Evolutionary conservation across 1,284 basidiomycete species (phyloP).

Genomic region (Anthracocystis panici-leucophaei): DNA sequence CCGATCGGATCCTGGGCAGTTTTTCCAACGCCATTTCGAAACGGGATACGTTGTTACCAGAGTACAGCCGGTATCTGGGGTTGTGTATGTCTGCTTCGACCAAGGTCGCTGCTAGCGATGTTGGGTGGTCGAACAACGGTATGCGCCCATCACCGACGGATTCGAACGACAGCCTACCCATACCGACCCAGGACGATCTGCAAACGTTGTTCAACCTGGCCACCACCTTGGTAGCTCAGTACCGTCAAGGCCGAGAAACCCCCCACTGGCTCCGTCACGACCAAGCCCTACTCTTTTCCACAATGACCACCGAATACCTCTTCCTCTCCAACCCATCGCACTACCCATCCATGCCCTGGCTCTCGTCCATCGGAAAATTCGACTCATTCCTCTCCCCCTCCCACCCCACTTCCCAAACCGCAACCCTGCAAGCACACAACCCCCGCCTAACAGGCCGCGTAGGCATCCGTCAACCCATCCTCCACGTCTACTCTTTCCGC

Average conservation of each 20-base stretch:
- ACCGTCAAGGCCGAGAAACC: slow-evolving; percentile 14
- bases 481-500: slow-evolving; percentile 33
- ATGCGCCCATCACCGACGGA: slow-evolving; percentile 5
- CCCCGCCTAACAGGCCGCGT: slow-evolving; percentile 26
- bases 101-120: slow-evolving; percentile 19
- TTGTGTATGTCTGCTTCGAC: slow-evolving; percentile 40
- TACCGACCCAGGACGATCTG: neutral
- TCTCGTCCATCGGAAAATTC: slow-evolving; percentile 26
- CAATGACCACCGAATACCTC: slow-evolving; percentile 43
- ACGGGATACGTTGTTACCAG: slow-evolving; percentile 21
- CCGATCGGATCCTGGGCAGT: slow-evolving; percentile 25
- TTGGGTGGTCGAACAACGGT: slow-evolving; percentile 4
- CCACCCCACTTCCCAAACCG: slow-evolving; percentile 6
- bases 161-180: slow-evolving; percentile 11
- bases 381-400: slow-evolving; percentile 17
- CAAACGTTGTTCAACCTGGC: slow-evolving; percentile 11
- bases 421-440: slow-evolving; percentile 11
- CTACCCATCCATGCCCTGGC: slow-evolving; percentile 50
- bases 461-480: slow-evolving; percentile 41
- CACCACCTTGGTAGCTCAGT: slow-evolving; percentile 9
- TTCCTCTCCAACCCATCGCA: slow-evolving; percentile 9
- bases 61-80: slow-evolving; percentile 23
- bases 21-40: slow-evolving; percentile 41
- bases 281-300: slow-evolving; percentile 30
- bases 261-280: slow-evolving; percentile 30